phyloP scores from a whole-genome alignment of 768 basidiomycete genomes.

The Pleurotus citrinopileatus region DNA sequence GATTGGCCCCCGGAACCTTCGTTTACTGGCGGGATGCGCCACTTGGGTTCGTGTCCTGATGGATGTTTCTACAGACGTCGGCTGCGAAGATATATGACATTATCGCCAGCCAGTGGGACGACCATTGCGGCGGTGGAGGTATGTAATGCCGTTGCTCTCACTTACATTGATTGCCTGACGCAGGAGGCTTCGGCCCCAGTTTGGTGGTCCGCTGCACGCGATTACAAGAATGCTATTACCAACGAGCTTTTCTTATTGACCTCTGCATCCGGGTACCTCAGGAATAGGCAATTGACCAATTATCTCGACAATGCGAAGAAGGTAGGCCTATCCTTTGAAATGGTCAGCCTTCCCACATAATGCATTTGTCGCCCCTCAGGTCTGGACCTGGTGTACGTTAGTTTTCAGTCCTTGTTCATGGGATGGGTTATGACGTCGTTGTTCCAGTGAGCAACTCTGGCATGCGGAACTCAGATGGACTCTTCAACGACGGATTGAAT shows the following conservation, averaged over 20 bases:
- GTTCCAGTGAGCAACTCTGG: constrained; percentile 36
- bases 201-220: constrained; percentile 55
- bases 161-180: neutral
- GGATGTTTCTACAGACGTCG: constrained; percentile 17
- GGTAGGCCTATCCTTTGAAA: constrained; percentile 21
- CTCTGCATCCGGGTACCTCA: constrained; percentile 45
- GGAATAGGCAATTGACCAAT: constrained; percentile 27
- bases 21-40: neutral
- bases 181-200: constrained; percentile 27
- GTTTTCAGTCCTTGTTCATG: neutral
- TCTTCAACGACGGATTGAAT: constrained; percentile 45
- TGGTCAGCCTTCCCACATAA: neutral
- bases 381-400: constrained; percentile 35
- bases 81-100: constrained; percentile 49
- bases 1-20: neutral
- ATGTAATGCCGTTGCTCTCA: constrained; percentile 5
- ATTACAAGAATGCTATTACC: constrained; percentile 62
- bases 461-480: constrained; percentile 42
- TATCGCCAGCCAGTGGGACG: constrained; percentile 49
- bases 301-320: constrained; percentile 49
- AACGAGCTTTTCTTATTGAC: constrained; percentile 53
- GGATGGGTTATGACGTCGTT: constrained; percentile 5
- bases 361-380: constrained; percentile 15
- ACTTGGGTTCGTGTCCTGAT: neutral
- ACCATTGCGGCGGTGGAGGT: constrained; percentile 52